Percentiles rank a stretch among this genome's conserved stretches.
Conservation (phyloP, 805 yeast species). For the Blastobotrys robertii region DNA sequence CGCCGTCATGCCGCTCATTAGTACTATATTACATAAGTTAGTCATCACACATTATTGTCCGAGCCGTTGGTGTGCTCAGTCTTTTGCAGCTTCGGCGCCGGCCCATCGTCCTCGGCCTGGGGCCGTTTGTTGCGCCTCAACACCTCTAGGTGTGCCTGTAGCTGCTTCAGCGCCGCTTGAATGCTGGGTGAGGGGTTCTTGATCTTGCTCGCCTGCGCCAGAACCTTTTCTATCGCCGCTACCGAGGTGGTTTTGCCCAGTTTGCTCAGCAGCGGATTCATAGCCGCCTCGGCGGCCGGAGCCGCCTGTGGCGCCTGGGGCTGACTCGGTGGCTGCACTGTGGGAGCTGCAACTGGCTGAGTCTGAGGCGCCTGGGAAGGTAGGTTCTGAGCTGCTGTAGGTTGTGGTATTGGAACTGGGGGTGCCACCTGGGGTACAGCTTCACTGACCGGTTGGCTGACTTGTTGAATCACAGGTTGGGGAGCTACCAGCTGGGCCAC, state of each 20-base stretch:
- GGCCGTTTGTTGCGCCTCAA: slow-evolving; percentile 5
- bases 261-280: slow-evolving; percentile 1
- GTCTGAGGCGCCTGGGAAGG: neutral
- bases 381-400: neutral
- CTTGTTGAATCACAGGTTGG: slow-evolving; percentile 3
- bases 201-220: slow-evolving; percentile 29
- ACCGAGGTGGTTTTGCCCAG: slow-evolving; percentile 18
- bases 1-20: neutral
- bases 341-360: neutral
- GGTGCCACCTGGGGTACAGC: neutral
- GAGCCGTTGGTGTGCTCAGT: neutral
- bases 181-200: slow-evolving; percentile 28
- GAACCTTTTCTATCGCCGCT: slow-evolving; percentile 26
- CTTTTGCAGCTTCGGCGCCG: neutral
- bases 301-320: slow-evolving; percentile 1
- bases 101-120: neutral
- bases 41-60: neutral
- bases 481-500: slow-evolving; percentile 4
- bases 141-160: slow-evolving; percentile 23
- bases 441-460: neutral
- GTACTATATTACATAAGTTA: neutral
- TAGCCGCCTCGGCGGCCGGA: slow-evolving; percentile 1
- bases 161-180: slow-evolving; percentile 26
- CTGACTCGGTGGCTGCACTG: neutral
- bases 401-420: neutral